A percentile compares a stretch with the other conserved stretches of the same genome.
These are phyloP conservation scores for Apostasia shenzhenica DNA, from an alignment of 106 monocot genomes.

Conservation along the genomic window DNA sequence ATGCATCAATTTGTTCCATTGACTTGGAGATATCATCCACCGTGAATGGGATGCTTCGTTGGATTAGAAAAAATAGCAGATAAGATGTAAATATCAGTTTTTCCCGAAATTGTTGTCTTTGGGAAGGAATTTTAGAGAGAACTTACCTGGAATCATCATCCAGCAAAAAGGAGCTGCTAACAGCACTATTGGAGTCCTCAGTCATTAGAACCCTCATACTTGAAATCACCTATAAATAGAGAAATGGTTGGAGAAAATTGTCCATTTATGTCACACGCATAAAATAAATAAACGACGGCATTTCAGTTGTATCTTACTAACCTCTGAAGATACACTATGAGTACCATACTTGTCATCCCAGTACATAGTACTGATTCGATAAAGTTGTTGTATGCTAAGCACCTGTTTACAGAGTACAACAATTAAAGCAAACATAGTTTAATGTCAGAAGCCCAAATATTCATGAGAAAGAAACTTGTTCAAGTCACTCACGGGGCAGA, in stretches of 20 bases:
- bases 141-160: constrained; percentile 80
- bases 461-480: not conserved
- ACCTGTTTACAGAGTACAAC: constrained; percentile 22
- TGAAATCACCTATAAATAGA: constrained; percentile 47
- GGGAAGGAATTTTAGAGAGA: not conserved
- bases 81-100: not conserved
- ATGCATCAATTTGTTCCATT: constrained; percentile 46
- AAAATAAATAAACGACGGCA: not conserved
- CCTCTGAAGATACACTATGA: constrained; percentile 61
- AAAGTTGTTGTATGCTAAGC: constrained; percentile 63
- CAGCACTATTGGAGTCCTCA: constrained; percentile 63
- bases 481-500: constrained; percentile 55
- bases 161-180: constrained; percentile 67
- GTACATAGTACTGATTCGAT: constrained; percentile 73
- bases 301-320: constrained; percentile 12
- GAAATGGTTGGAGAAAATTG: not conserved
- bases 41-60: constrained; percentile 66
- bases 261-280: too few relatives aligned
- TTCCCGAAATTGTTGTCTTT: not conserved
- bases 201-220: constrained; percentile 71
- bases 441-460: not conserved
- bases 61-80: not conserved
- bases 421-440: not conserved
- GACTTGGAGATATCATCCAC: constrained; percentile 71
- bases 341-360: constrained; percentile 75